Conservation (phyloP, 2,329 filamentous ascomycete species). For the Gremmenia infestans region DNA sequence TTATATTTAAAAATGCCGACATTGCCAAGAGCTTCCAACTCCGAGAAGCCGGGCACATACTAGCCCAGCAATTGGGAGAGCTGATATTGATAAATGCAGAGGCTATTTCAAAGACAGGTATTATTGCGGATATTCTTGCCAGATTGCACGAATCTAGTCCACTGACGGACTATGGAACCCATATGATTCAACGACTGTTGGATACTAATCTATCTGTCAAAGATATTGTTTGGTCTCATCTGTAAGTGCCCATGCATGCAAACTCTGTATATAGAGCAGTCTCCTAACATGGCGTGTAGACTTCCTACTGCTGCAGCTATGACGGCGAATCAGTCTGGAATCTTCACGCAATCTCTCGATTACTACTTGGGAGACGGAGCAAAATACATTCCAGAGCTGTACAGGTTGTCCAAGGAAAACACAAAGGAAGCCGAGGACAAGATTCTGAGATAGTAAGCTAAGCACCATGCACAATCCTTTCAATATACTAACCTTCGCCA, state of each 20-base stretch:
- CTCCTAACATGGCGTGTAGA: constrained; percentile 8
- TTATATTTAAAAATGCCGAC: constrained; percentile 60
- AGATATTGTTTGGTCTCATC: constrained; percentile 51
- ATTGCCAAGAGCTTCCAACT: constrained; percentile 62
- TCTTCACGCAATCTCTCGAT: constrained; percentile 69
- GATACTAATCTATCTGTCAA: constrained; percentile 57
- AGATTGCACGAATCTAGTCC: constrained; percentile 43
- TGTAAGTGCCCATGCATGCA: constrained; percentile 15
- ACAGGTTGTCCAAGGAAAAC: constrained; percentile 51
- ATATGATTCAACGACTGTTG: constrained; percentile 59
- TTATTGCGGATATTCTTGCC: constrained; percentile 48
- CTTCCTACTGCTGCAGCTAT: constrained; percentile 58
- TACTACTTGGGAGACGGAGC: constrained; percentile 61
- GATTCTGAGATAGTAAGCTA: constrained; percentile 51
- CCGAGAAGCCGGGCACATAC: constrained; percentile 50
- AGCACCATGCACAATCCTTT: neutral
- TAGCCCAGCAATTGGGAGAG: constrained; percentile 54
- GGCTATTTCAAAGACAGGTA: constrained; percentile 44
- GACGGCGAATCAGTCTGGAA: constrained; percentile 65
- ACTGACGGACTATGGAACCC: constrained; percentile 59
- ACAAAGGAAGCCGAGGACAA: constrained; percentile 54
- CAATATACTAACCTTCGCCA: constrained; percentile 8
- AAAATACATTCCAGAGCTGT: constrained; percentile 54
- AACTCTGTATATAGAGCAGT: neutral
- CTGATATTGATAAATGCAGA: constrained; percentile 63